phyloP scores from a whole-genome alignment of 768 basidiomycete genomes.

The Tylopilus subfusipes region DNA sequence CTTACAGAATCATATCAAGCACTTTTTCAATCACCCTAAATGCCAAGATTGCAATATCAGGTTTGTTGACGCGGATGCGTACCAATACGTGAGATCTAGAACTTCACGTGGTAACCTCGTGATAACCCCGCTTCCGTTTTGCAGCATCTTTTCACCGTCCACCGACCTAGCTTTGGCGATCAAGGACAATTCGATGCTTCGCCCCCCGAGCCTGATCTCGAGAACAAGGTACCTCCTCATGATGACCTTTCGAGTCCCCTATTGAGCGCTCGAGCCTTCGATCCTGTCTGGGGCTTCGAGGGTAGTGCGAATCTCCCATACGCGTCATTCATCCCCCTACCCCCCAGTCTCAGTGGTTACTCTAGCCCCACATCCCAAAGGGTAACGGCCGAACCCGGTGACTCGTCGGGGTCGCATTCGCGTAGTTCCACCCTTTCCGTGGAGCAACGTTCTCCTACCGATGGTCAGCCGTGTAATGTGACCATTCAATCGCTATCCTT shows the following conservation, averaged over 20 bases:
- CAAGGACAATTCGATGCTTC: not conserved
- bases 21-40: slow-evolving; percentile 44
- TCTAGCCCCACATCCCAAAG: slow-evolving; percentile 32
- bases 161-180: slow-evolving; percentile 20
- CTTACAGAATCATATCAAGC: slow-evolving; percentile 39
- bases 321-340: slow-evolving; percentile 31
- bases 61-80: slow-evolving; percentile 37
- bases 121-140: not conserved
- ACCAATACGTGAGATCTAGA: slow-evolving; percentile 33
- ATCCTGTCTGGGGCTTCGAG: slow-evolving; percentile 25
- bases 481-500: slow-evolving; percentile 8
- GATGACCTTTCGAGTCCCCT: slow-evolving; percentile 8
- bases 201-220: not conserved
- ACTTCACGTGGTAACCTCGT: not conserved
- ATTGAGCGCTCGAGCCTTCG: slow-evolving; percentile 11
- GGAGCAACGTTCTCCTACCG: slow-evolving; percentile 25
- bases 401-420: slow-evolving; percentile 22
- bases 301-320: slow-evolving; percentile 16
- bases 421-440: slow-evolving; percentile 31
- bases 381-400: slow-evolving; percentile 10
- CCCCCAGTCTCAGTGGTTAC: slow-evolving; percentile 28
- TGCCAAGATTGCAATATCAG: slow-evolving; percentile 42
- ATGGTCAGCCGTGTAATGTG: slow-evolving; percentile 13
- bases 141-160: slow-evolving; percentile 29
- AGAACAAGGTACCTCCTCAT: not conserved